Evolutionary conservation across 257 asterid genomes (phyloP), one percentile per base, ranked within the genome.

Genomic region (Solanum paucissectum): DNA sequence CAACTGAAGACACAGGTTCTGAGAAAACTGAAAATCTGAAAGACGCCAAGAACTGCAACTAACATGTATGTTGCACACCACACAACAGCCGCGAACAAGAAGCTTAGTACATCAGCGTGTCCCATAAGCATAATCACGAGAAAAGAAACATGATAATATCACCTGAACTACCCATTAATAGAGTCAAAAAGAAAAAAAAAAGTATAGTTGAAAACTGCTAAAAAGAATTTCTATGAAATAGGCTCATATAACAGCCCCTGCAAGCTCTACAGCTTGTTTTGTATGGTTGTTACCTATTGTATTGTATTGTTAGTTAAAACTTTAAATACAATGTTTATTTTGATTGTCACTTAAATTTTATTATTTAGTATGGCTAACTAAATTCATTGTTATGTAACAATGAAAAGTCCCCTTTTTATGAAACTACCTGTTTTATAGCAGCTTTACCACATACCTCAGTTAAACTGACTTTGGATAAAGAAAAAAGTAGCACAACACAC

Each of bases 1-100:
- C 90, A 92, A 91, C 83, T 86, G 84, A 62, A 87, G 87, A 93
- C 87, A 40, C 88, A 89, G 37, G 91, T 84, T 60, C 90, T 20
- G 71, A 91, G 60, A 90, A 90, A 90, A 89, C 83, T 87, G 88
- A 90, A 91, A 55, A 93, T 90, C 83, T 90, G 93, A 88, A 94
- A 91, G 88, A 94, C 79, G 73, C 95, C 94, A 68, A 94, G 90
- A 90, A 95, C 89, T 14, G 95, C 98, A 91, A 95, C 95, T 89
- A 95, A 88, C 49, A 95, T 93, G 89, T 94, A 95, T 69, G 95
- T 86, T 89, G 94, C 96, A 91, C 93, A 91, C 98, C 98, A 96
- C 92, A 94, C 93, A 91, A 93, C 96, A 92, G 91, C 95, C 37
- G 89, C 94, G 89, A 92, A 91, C 86, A 93, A 89, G 87, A 93